A percentile compares a stretch with the other conserved stretches of the same genome.
phyloP scores from a whole-genome alignment of 208 protist species.

The Crithidia acanthocephali region DNA sequence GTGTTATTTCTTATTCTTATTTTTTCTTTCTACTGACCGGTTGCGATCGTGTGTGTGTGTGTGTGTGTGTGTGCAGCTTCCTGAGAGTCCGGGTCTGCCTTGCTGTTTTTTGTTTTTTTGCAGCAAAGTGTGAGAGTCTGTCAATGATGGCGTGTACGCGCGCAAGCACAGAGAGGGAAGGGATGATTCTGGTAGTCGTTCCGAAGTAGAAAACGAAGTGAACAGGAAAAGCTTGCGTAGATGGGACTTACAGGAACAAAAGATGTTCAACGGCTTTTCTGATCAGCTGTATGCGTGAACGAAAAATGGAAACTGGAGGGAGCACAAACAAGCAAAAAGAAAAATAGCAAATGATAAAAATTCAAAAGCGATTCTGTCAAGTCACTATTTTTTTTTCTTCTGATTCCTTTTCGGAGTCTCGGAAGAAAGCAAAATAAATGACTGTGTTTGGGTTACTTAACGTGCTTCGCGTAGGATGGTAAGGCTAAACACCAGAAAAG shows the following conservation, averaged over 20 bases:
- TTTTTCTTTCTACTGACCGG: not conserved
- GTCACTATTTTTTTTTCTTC: not conserved
- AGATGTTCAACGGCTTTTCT: not conserved
- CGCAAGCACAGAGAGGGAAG: not conserved
- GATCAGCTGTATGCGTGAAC: not conserved
- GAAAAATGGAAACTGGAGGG: not conserved
- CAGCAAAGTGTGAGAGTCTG: no score
- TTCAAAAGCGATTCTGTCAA: not conserved
- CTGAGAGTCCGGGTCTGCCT: no score
- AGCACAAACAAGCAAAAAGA: not conserved
- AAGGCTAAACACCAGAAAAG: slow-evolving; percentile 11
- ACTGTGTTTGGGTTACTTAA: not conserved
- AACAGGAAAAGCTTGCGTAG: not conserved
- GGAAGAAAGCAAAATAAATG: not conserved
- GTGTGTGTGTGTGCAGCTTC: no score
- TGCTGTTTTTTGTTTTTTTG: no score
- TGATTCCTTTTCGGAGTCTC: not conserved
- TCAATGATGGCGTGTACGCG: no score
- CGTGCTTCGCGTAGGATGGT: not conserved
- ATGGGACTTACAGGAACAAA: not conserved
- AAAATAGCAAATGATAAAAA: slow-evolving; percentile 20
- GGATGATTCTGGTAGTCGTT: not conserved
- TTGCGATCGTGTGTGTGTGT: no score
- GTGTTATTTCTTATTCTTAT: not conserved
- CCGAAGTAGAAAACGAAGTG: not conserved